Percentiles rank a stretch among this genome's conserved stretches.
Evolutionary conservation across 805 yeast genomes (phyloP).

Genomic region (Myxozyma melibiosi): DNA sequence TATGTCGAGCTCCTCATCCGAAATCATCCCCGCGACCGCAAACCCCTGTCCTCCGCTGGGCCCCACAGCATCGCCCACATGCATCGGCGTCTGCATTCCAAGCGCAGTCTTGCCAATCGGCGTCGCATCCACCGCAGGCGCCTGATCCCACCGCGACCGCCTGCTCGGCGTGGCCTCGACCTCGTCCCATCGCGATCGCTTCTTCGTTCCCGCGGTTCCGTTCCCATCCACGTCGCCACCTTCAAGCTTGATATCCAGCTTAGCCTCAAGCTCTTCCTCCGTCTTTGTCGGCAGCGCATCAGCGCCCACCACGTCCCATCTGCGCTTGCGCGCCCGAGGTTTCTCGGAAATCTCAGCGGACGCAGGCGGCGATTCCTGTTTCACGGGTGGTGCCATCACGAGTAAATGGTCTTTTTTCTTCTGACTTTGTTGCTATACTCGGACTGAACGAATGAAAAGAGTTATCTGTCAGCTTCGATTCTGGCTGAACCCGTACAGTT

Average conservation of each 20-base stretch:
- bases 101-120: constrained; percentile 25
- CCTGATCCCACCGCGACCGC: constrained; percentile 42
- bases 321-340: constrained; percentile 36
- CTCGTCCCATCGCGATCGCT: constrained; percentile 36
- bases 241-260: constrained; percentile 42
- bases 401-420: neutral
- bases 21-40: constrained; percentile 38
- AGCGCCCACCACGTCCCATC: constrained; percentile 40
- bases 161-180: constrained; percentile 27
- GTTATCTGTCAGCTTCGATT: no score
- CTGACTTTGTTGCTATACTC: no score
- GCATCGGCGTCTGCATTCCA: constrained; percentile 38
- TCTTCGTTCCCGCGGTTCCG: constrained; percentile 19
- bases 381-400: constrained; percentile 15
- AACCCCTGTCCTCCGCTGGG: neutral
- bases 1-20: constrained; percentile 51
- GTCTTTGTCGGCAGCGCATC: constrained; percentile 25
- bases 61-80: constrained; percentile 2
- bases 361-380: constrained; percentile 5
- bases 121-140: constrained; percentile 34
- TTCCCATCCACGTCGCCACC: neutral
- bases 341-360: constrained; percentile 4
- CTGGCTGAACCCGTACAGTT: no score
- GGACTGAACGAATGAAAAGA: no score
- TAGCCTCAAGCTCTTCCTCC: constrained; percentile 35